phyloP scores from a whole-genome alignment of 257 asterid species.

The Petunia secreta region DNA sequence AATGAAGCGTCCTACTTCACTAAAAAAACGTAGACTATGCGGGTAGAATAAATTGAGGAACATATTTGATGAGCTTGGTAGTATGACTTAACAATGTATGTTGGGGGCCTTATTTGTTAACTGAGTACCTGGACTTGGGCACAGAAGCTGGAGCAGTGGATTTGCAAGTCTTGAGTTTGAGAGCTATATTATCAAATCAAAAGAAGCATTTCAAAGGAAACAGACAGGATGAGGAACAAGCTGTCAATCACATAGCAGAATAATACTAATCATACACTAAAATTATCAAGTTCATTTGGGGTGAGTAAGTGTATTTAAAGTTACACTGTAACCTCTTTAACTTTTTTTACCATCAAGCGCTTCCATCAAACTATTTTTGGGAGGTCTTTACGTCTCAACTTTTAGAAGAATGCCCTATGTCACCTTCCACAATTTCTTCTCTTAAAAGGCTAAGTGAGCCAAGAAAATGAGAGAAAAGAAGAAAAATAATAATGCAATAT shows the following conservation, averaged over 20 bases:
- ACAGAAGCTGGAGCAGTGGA: conserved; percentile 24
- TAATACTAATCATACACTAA: background rate
- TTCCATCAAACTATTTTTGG: background rate
- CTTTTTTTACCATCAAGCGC: background rate
- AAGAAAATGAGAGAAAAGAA: background rate
- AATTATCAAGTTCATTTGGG: background rate
- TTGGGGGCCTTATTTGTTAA: conserved; percentile 11
- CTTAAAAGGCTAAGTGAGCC: background rate
- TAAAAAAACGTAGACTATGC: background rate
- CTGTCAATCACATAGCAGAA: conserved; percentile 7
- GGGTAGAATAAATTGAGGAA: background rate
- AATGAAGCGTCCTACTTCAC: too few relatives aligned
- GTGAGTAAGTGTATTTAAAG: background rate
- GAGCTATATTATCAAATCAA: conserved; percentile 20
- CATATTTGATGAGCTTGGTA: background rate
- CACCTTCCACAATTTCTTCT: conserved; percentile 8
- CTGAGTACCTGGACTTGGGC: conserved; percentile 26
- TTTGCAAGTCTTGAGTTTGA: conserved; percentile 24
- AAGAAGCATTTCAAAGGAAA: conserved; percentile 4
- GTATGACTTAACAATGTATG: conserved; percentile 10
- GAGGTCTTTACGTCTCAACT: background rate
- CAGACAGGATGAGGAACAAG: background rate
- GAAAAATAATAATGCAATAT: background rate
- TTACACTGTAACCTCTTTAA: background rate
- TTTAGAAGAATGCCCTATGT: background rate